A percentile compares a stretch with the other conserved stretches of the same genome.
Conservation (phyloP, 148 eudicot species). For the Gaultheria prostrata region DNA sequence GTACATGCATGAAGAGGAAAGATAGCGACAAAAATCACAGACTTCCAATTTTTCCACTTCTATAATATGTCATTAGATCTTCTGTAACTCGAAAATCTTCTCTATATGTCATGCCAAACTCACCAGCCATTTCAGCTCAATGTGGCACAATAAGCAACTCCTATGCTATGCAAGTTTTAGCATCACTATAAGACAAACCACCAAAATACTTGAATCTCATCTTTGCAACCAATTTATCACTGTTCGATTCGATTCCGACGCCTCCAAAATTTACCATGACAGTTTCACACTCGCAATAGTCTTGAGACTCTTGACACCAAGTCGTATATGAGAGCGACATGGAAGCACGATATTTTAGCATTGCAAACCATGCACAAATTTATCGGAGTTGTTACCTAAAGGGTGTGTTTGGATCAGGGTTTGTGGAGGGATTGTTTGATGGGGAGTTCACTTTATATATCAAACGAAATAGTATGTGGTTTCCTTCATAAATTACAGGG, state of each 20-base stretch:
- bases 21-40: background rate
- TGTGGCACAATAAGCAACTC: background rate
- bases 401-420: background rate
- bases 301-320: background rate
- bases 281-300: background rate
- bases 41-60: background rate
- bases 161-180: background rate
- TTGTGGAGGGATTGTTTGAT: background rate
- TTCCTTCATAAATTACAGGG: background rate
- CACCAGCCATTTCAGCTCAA: conserved; percentile 7
- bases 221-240: background rate
- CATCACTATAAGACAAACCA: background rate
- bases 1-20: background rate
- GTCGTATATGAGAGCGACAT: background rate
- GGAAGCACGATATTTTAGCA: background rate
- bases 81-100: background rate
- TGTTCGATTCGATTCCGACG: background rate
- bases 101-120: background rate
- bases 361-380: background rate
- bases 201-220: background rate
- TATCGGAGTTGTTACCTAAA: background rate
- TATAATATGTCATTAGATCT: background rate
- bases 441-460: background rate
- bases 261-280: background rate
- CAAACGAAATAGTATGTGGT: background rate